phyloP scores from a whole-genome alignment of 495 filamentous ascomycete species.

The Neurospora sp. region DNA sequence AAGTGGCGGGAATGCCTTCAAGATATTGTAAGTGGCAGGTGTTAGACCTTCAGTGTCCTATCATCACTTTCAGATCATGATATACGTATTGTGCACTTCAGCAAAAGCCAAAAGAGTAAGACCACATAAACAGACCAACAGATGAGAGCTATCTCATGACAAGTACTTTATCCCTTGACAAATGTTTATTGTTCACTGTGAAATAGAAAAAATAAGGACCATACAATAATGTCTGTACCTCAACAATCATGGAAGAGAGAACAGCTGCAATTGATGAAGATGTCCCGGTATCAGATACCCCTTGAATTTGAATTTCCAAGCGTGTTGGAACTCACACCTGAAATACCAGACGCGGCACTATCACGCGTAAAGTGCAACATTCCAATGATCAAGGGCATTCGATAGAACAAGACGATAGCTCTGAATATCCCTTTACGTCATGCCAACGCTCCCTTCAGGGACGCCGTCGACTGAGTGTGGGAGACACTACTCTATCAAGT shows the following conservation, averaged over 20 bases:
- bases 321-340: neutral
- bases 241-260: neutral
- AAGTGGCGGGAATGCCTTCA: neutral
- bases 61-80: neutral
- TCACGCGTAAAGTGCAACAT: neutral
- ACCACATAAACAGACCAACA: too few species aligned
- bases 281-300: neutral
- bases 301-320: neutral
- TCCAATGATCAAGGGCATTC: neutral
- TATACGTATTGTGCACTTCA: neutral
- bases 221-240: neutral
- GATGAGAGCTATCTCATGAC: too few species aligned
- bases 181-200: neutral
- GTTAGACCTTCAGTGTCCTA: neutral
- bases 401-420: neutral
- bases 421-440: neutral
- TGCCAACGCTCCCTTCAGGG: neutral
- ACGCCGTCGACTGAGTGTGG: neutral
- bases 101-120: neutral
- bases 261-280: neutral
- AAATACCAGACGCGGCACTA: neutral
- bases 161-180: neutral
- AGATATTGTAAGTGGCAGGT: neutral
- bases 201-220: neutral
- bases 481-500: neutral